Conservation (phyloP, 179 eudicot genomes). For the Heliamphora pulchella region DNA sequence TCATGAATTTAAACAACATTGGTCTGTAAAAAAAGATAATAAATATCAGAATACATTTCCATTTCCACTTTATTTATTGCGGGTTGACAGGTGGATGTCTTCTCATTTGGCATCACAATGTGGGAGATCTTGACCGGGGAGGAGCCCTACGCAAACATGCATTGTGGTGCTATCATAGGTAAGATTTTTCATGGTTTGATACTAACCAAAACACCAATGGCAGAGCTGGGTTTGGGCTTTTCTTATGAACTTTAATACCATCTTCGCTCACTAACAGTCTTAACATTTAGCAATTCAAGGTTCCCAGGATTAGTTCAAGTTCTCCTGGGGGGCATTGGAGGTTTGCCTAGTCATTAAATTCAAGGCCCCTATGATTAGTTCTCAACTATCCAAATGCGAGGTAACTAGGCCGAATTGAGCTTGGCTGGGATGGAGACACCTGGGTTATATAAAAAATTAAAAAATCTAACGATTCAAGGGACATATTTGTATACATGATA, state of each 20-base stretch:
- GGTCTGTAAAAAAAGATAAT: background rate
- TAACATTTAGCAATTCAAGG: background rate
- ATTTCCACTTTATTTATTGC: background rate
- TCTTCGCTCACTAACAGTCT: background rate
- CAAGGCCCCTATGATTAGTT: too few relatives aligned
- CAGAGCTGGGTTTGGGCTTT: background rate
- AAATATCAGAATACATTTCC: background rate
- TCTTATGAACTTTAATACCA: too few relatives aligned
- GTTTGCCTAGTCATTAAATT: too few relatives aligned
- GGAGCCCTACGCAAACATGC: slow-evolving; percentile 44
- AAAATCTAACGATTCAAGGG: background rate
- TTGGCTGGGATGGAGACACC: too few relatives aligned
- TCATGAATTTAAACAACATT: background rate
- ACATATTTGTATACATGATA: background rate
- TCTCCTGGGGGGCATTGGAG: too few relatives aligned
- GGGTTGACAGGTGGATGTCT: slow-evolving; percentile 38
- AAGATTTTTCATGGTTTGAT: slow-evolving; percentile 12
- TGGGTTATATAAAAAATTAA: too few relatives aligned
- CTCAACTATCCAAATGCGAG: too few relatives aligned
- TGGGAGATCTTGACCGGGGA: slow-evolving; percentile 47
- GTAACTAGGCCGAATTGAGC: too few relatives aligned
- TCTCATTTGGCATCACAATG: slow-evolving; percentile 43
- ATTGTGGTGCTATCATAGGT: slow-evolving; percentile 50
- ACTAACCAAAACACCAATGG: background rate
- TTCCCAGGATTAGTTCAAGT: too few relatives aligned